These are phyloP conservation scores for Sporothrix mexicana DNA, from an alignment of 2,329 filamentous ascomycete genomes.

Conservation along the genomic window DNA sequence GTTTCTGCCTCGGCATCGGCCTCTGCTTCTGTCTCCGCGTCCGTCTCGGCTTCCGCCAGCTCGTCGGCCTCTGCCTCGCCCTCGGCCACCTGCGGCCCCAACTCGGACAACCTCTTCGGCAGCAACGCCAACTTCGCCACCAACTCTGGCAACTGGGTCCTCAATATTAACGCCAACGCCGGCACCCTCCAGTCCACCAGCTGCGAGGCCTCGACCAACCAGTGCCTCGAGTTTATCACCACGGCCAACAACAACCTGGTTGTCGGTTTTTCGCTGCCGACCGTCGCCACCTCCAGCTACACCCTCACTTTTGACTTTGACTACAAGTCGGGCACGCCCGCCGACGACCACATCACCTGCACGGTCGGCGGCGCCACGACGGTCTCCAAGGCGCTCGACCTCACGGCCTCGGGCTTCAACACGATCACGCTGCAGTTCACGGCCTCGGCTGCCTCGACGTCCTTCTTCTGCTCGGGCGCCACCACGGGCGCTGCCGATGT, in stretches of 20 bases:
- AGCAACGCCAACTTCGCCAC: constrained; percentile 15
- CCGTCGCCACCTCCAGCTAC: not conserved
- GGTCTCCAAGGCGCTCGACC: not conserved
- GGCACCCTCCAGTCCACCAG: not conserved
- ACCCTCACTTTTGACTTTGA: constrained; percentile 2
- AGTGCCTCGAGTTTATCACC: constrained; percentile 1
- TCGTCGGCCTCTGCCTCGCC: not conserved
- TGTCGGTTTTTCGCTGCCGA: not conserved
- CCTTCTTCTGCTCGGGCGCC: constrained; percentile 21
- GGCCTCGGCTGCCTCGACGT: not conserved
- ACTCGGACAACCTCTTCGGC: constrained; percentile 8
- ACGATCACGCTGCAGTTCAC: not conserved
- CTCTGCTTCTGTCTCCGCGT: not conserved
- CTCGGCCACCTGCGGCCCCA: not conserved
- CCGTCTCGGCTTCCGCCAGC: not conserved
- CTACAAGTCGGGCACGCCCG: not conserved
- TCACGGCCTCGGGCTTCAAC: not conserved
- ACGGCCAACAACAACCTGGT: not conserved
- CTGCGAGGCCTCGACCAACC: constrained; percentile 22
- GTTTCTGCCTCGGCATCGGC: not conserved
- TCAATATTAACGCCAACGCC: not conserved
- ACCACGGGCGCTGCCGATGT: not conserved
- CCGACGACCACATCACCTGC: not conserved
- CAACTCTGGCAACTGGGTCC: not conserved
- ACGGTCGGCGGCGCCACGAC: not conserved